These are phyloP conservation scores for Pseudocercospora eumusae DNA, from an alignment of 2,329 filamentous ascomycete species.

Conservation along the genomic window DNA sequence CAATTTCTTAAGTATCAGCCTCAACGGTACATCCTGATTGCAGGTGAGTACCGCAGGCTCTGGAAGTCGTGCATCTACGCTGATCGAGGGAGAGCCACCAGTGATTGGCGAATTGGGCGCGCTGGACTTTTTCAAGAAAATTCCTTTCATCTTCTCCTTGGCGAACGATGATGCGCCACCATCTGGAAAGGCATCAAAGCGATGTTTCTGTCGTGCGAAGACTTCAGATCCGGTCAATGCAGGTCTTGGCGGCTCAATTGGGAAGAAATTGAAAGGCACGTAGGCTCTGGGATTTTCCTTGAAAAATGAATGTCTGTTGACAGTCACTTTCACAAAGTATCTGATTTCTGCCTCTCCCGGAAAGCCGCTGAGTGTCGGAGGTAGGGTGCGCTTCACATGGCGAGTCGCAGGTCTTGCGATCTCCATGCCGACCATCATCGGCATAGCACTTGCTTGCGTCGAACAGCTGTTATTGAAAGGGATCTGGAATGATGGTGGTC, in stretches of 20 bases:
- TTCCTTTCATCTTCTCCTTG: slow-evolving; percentile 57
- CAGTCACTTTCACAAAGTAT: slow-evolving; percentile 95
- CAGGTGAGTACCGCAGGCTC: slow-evolving; percentile 87
- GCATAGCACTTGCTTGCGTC: slow-evolving; percentile 43
- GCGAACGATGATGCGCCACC: slow-evolving; percentile 17
- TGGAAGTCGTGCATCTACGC: slow-evolving; percentile 80
- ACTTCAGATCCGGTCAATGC: slow-evolving; percentile 70
- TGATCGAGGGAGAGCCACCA: slow-evolving; percentile 58
- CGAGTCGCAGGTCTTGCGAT: slow-evolving; percentile 50
- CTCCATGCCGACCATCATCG: slow-evolving; percentile 49
- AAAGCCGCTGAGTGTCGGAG: slow-evolving; percentile 84
- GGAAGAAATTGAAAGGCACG: slow-evolving; percentile 77
- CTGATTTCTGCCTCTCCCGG: slow-evolving; percentile 84
- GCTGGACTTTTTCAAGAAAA: slow-evolving; percentile 55
- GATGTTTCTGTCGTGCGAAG: slow-evolving; percentile 74
- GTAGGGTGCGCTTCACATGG: slow-evolving; percentile 83
- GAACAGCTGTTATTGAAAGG: slow-evolving; percentile 72
- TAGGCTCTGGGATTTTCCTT: slow-evolving; percentile 78
- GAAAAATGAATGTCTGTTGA: slow-evolving; percentile 83
- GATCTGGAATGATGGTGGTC: slow-evolving; percentile 39
- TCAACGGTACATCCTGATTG: slow-evolving; percentile 79
- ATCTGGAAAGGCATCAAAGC: slow-evolving; percentile 49
- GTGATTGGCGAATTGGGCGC: slow-evolving; percentile 30
- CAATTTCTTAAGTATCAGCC: slow-evolving; percentile 76
- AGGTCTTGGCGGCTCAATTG: slow-evolving; percentile 83